Base-by-base conservation (phyloP, 2,329 filamentous ascomycete genomes). In the Aureobasidium subglaciale region DNA sequence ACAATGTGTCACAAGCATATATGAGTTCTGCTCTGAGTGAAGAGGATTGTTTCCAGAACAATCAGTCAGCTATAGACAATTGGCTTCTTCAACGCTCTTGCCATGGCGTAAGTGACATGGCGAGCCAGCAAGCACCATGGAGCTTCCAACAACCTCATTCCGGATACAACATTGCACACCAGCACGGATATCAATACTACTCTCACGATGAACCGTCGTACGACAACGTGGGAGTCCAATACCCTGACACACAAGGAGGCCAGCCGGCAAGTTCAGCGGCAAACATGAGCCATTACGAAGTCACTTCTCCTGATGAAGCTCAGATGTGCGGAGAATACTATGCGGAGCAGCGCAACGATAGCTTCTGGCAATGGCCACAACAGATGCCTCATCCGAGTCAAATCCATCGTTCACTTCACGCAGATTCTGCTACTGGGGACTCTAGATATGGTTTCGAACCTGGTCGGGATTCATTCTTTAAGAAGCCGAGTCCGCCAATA, bases 31-130 rank as follows among this genome's bases (percentile, higher is more conserved):
- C 32, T 10, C 6, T 29, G 15, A n/a, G 32, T 15, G 37, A 38
- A 5, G 25, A 16, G 9, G 13, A 16, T 7, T 25, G 25, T 9
- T 13, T 24, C 5, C 35, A 52, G 8, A 24, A 4, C 16, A 38
- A n/a, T n/a, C 25, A 40, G 22, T 25, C 48, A 16, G 13, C 1
- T 9, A 34, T n/a, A 9, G 15, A 43, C 13, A 20, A 34, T 16
- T 43, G 50, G 50, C 50, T 54, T 18, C 20, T 42, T 2, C 37
- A 54, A n/a, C 50, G 30, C 27, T 54, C 50, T 25, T 54, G 43
- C 15, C 29, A 42, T n/a, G 37, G 38, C 3, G 27, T 18, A 7
- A 37, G 34, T 25, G 27, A 25, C n/a, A 5, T 35, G 38, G 2
- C 50, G 3, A 38, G 15, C 18, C 20, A 43, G 25, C 27, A 34